Conservation (phyloP, 2,329 filamentous ascomycete species). For the Trichoderma arundinaceum region DNA sequence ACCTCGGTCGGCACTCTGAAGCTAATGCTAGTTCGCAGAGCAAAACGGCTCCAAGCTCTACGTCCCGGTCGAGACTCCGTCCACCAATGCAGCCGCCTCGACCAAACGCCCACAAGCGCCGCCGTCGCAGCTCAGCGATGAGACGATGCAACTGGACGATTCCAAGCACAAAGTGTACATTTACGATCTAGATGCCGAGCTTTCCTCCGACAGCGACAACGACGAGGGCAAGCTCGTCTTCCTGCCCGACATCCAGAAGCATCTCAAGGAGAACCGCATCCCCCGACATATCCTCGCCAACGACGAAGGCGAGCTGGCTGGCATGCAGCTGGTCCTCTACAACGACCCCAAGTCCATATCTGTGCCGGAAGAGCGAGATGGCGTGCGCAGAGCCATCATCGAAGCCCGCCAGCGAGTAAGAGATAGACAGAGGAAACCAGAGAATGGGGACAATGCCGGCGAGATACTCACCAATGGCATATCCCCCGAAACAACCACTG, state of each 20-base stretch:
- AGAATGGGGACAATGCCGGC: slow-evolving; percentile 39
- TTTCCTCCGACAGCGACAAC: slow-evolving; percentile 59
- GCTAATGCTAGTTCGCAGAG: slow-evolving; percentile 52
- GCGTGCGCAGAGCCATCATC: slow-evolving; percentile 80
- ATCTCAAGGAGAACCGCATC: slow-evolving; percentile 73
- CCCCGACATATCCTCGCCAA: slow-evolving; percentile 68
- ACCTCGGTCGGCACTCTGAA: not conserved
- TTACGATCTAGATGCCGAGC: slow-evolving; percentile 85
- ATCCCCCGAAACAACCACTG: not conserved
- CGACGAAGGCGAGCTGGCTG: slow-evolving; percentile 59
- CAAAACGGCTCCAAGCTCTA: slow-evolving; percentile 68
- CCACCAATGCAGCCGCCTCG: slow-evolving; percentile 32
- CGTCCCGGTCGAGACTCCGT: slow-evolving; percentile 64
- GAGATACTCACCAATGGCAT: not conserved
- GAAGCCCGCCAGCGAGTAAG: slow-evolving; percentile 74
- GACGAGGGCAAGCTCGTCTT: slow-evolving; percentile 72
- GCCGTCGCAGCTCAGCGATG: slow-evolving; percentile 48
- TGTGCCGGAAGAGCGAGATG: slow-evolving; percentile 75
- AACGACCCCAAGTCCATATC: slow-evolving; percentile 76
- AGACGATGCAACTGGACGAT: slow-evolving; percentile 84
- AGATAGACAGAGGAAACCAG: slow-evolving; percentile 57
- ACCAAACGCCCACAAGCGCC: slow-evolving; percentile 21
- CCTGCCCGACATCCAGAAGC: slow-evolving; percentile 83
- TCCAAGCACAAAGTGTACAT: slow-evolving; percentile 89
- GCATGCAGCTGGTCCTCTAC: slow-evolving; percentile 83